Evolutionary conservation across 257 asterid species (phyloP).

Genomic region (Catharanthus roseus): DNA sequence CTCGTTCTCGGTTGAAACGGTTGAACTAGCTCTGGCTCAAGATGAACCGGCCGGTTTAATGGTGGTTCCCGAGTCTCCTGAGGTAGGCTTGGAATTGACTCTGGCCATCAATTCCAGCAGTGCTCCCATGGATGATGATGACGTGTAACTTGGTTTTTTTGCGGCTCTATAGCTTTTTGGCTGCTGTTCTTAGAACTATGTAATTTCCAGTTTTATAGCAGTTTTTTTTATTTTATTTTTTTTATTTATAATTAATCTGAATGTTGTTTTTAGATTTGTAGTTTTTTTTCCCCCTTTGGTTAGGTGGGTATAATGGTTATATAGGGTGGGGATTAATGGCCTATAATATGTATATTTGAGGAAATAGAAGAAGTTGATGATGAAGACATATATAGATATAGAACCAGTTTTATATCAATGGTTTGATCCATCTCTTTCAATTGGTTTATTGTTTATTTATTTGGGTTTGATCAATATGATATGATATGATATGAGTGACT

Average conservation of each 20-base stretch:
- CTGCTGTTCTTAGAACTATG: constrained; percentile 1
- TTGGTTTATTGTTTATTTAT: neutral
- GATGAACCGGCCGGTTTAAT: too few species aligned
- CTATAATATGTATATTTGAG: constrained; percentile 2
- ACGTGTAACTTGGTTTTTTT: constrained; percentile 21
- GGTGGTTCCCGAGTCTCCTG: constrained; percentile 16
- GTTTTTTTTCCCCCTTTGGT: neutral
- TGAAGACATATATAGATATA: neutral
- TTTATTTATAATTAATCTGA: neutral
- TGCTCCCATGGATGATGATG: constrained; percentile 16
- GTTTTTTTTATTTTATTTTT: neutral
- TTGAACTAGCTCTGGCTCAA: constrained; percentile 44
- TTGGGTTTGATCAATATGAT: neutral
- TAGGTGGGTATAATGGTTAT: neutral
- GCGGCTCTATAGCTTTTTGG: constrained; percentile 15
- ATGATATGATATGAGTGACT: neutral
- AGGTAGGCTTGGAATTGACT: constrained; percentile 46
- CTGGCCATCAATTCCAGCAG: constrained; percentile 26
- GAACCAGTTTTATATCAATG: neutral
- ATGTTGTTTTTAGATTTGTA: neutral
- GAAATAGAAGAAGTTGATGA: neutral
- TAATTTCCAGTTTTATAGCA: neutral
- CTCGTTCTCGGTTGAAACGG: constrained; percentile 57
- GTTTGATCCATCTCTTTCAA: neutral
- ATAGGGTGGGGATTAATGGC: neutral